Conservation (phyloP, 1,284 basidiomycete genomes). For the Ceratobasidium sp. region DNA sequence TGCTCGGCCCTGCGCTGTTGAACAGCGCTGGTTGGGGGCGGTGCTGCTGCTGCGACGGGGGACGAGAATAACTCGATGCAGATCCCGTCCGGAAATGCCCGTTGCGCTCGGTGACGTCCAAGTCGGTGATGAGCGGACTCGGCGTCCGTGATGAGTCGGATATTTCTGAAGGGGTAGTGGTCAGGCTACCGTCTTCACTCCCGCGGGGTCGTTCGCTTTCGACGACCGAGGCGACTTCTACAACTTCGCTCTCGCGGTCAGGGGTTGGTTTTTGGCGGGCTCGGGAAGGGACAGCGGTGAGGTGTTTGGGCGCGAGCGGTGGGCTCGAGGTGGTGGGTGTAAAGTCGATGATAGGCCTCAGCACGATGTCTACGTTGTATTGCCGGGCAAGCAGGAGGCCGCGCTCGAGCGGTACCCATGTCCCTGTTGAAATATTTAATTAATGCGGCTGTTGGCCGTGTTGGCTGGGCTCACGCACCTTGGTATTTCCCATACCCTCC, state of each 20-base stretch:
- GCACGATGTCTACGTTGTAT: conserved; percentile 88
- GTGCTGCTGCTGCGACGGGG: background rate
- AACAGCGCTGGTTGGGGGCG: conserved; percentile 28
- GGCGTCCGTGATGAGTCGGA: conserved; percentile 91
- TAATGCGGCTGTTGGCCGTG: conserved; percentile 1
- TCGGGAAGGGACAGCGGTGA: conserved; percentile 73
- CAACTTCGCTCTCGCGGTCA: background rate
- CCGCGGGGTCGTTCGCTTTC: conserved; percentile 56
- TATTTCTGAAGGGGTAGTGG: conserved; percentile 83
- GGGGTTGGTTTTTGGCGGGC: conserved; percentile 27
- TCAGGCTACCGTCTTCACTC: conserved; percentile 85
- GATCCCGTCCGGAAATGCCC: conserved; percentile 50
- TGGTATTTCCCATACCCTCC: conserved; percentile 99
- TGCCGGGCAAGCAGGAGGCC: conserved; percentile 89
- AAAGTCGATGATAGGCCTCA: conserved; percentile 97
- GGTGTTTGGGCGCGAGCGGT: conserved; percentile 95
- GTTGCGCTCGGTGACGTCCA: conserved; percentile 48
- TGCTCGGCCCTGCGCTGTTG: conserved; percentile 32
- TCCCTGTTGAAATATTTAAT: conserved; percentile 69
- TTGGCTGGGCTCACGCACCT: conserved; percentile 65
- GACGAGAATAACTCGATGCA: conserved; percentile 54
- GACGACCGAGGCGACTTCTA: conserved; percentile 6
- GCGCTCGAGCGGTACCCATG: conserved; percentile 97
- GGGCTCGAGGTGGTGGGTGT: conserved; percentile 90
- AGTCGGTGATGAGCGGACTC: conserved; percentile 74